These are phyloP conservation scores for Plasmopara halstedii DNA, from an alignment of 352 stramenopile species.

Conservation along the genomic window DNA sequence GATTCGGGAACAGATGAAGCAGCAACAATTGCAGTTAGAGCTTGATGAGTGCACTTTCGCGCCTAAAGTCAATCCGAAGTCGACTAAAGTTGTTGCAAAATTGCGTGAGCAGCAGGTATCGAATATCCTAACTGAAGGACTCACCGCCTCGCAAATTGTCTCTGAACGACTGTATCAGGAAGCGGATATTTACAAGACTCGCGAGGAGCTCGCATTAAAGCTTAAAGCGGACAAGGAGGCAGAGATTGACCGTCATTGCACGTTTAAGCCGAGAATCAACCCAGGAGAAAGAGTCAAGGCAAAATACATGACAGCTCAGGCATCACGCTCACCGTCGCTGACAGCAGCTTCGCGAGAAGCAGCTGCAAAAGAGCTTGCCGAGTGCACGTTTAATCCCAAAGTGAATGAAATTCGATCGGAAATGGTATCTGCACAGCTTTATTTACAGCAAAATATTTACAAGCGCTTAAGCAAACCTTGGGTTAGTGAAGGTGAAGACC, in stretches of 20 bases:
- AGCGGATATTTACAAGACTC: slow-evolving; percentile 63
- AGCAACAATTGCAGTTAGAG: slow-evolving; percentile 65
- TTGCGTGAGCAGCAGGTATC: slow-evolving; percentile 32
- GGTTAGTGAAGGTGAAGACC: slow-evolving; percentile 12
- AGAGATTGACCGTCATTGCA: slow-evolving; percentile 64
- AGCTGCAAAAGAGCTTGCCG: slow-evolving; percentile 47
- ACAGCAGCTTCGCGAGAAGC: slow-evolving; percentile 52
- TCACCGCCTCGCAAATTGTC: slow-evolving; percentile 28
- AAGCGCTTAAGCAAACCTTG: slow-evolving; percentile 69
- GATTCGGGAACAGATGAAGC: slow-evolving; percentile 69
- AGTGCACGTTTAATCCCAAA: slow-evolving; percentile 76
- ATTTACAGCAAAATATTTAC: slow-evolving; percentile 82
- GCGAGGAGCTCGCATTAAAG: slow-evolving; percentile 53
- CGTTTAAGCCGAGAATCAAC: slow-evolving; percentile 66
- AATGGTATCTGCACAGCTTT: slow-evolving; percentile 79
- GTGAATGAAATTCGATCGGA: slow-evolving; percentile 65
- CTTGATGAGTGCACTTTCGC: slow-evolving; percentile 73
- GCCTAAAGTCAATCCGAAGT: slow-evolving; percentile 68
- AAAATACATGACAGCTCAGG: slow-evolving; percentile 64
- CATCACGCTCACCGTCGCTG: slow-evolving; percentile 27
- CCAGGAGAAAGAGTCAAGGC: slow-evolving; percentile 50
- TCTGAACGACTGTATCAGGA: slow-evolving; percentile 74
- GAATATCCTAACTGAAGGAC: slow-evolving; percentile 8
- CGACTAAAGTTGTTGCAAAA: slow-evolving; percentile 58
- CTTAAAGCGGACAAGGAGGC: slow-evolving; percentile 66